phyloP scores from a whole-genome alignment of 2,329 filamentous ascomycete genomes.

The Ophiostoma australiae region DNA sequence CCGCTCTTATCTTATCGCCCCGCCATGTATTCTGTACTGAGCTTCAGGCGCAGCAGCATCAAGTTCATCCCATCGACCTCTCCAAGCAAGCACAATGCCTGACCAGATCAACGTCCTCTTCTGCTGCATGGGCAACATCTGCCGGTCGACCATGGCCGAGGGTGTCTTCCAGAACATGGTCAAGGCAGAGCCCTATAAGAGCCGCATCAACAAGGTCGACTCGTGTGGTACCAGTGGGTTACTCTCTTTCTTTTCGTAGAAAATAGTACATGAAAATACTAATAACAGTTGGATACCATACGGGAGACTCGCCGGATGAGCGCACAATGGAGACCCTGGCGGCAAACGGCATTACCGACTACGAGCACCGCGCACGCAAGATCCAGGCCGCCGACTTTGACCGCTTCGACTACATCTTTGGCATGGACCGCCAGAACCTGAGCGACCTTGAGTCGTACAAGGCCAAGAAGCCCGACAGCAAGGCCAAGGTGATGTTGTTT shows the following conservation, averaged over 20 bases:
- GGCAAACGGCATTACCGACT: constrained; percentile 69
- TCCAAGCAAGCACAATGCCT: constrained; percentile 27
- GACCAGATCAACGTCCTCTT: constrained; percentile 69
- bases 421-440: constrained; percentile 86
- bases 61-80: background rate
- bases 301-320: constrained; percentile 68
- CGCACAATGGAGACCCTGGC: constrained; percentile 77
- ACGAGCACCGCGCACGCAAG: constrained; percentile 71
- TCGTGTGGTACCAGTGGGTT: constrained; percentile 69
- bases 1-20: constrained; percentile 15
- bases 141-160: constrained; percentile 90
- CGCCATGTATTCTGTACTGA: background rate
- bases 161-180: constrained; percentile 76
- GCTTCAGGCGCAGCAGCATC: too few species aligned
- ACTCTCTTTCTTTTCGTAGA: background rate
- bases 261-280: background rate
- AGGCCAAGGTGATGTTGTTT: constrained; percentile 72
- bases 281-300: constrained; percentile 68
- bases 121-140: constrained; percentile 96
- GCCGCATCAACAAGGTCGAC: constrained; percentile 64
- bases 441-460: constrained; percentile 60
- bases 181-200: constrained; percentile 55
- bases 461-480: constrained; percentile 52
- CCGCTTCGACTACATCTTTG: constrained; percentile 86
- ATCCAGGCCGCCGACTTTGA: constrained; percentile 66